Percentiles rank a stretch among this genome's conserved stretches.
Evolutionary conservation across 225 moss, liverwort and hornwort species (phyloP).

Genomic region (Marchantia polymorpha): DNA sequence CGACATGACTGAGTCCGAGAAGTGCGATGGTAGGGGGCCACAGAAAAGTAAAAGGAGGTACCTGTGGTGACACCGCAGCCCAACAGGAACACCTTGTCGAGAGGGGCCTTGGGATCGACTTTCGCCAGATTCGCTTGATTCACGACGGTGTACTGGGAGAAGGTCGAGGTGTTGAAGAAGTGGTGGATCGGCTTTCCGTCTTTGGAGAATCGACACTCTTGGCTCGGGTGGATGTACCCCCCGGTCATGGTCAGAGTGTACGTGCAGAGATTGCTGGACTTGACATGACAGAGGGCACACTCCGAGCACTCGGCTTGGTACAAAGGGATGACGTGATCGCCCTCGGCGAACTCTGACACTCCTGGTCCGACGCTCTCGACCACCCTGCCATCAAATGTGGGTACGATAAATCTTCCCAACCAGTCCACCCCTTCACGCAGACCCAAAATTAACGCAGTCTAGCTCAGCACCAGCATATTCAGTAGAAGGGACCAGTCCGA

Average conservation of each 20-base stretch:
- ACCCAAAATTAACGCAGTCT: no score
- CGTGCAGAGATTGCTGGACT: constrained; percentile 16
- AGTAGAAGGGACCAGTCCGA: no score
- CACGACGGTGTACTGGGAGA: constrained; percentile 36
- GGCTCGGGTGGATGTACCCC: background rate
- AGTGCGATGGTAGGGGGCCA: no score
- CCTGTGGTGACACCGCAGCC: constrained; percentile 31
- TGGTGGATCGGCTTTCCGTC: constrained; percentile 27
- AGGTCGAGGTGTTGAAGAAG: constrained; percentile 17
- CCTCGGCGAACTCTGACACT: constrained; percentile 23
- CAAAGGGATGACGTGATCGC: constrained; percentile 32
- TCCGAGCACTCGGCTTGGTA: constrained; percentile 20
- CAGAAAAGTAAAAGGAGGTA: background rate
- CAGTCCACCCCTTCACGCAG: background rate
- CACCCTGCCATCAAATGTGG: constrained; percentile 20
- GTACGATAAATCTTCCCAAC: background rate
- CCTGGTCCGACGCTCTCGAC: constrained; percentile 36
- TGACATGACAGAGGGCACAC: constrained; percentile 20
- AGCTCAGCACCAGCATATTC: no score
- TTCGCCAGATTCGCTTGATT: constrained; percentile 24
- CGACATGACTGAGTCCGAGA: no score
- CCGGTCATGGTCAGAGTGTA: background rate
- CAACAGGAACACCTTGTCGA: constrained; percentile 26
- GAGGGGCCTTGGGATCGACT: constrained; percentile 18
- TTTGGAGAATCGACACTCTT: constrained; percentile 13